phyloP scores from a whole-genome alignment of 2,329 filamentous ascomycete species.

The Aspergillus awamori region DNA sequence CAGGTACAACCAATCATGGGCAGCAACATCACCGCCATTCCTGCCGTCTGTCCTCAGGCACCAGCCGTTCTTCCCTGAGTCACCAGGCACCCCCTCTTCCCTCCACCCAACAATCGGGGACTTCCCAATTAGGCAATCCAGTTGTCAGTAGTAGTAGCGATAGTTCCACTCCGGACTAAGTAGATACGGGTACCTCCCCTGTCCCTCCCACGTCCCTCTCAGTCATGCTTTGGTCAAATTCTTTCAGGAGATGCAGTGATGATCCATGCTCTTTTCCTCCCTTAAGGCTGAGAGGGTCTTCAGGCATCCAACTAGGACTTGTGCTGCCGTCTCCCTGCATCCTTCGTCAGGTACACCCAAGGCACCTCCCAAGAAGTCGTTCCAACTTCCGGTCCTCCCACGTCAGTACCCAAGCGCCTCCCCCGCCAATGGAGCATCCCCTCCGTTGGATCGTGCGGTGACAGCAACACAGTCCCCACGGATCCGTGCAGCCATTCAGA shows the following conservation, averaged over 20 bases:
- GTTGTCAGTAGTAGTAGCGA: no score
- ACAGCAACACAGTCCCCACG: slow-evolving; percentile 24
- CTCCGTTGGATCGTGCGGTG: slow-evolving; percentile 11
- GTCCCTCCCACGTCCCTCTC: no score
- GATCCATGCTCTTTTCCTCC: neutral
- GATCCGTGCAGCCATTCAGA: slow-evolving; percentile 24
- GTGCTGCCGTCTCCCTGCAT: slow-evolving; percentile 2
- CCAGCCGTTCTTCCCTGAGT: neutral
- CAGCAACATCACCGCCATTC: slow-evolving; percentile 35
- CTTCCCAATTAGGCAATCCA: no score
- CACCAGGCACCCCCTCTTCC: no score
- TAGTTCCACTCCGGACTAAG: no score
- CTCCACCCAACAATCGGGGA: neutral
- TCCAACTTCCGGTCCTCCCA: neutral
- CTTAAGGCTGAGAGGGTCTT: neutral
- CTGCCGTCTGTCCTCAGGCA: slow-evolving; percentile 7
- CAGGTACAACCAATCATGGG: slow-evolving; percentile 28
- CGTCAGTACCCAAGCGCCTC: slow-evolving; percentile 17
- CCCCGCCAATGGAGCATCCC: slow-evolving; percentile 15
- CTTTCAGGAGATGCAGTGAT: neutral
- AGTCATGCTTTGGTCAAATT: no score
- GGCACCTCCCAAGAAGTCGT: neutral
- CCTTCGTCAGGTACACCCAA: neutral
- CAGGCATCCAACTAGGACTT: neutral
- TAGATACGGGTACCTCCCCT: no score